Conservation (phyloP, 345 rosid genomes). For the Euclidium syriacum region DNA sequence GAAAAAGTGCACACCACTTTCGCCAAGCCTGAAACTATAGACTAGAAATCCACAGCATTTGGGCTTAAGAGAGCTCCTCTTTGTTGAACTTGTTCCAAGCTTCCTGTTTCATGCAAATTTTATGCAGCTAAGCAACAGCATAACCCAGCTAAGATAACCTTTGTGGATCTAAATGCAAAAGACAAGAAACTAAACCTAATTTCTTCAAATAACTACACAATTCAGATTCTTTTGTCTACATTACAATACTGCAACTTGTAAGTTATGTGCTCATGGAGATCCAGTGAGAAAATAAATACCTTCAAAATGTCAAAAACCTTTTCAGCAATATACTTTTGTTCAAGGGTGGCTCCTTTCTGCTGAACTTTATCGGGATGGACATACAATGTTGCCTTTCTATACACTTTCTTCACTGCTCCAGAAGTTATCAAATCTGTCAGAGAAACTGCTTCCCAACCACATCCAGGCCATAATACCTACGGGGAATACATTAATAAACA, state of each 20-base stretch:
- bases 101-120: constrained; percentile 25
- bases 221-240: not conserved
- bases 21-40: constrained; percentile 10
- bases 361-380: constrained; percentile 99
- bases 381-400: constrained; percentile 70
- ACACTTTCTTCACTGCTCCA: constrained; percentile 77
- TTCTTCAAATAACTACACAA: not conserved
- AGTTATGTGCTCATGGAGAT: constrained; percentile 2
- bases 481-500: constrained; percentile 5
- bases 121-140: not conserved
- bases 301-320: constrained; percentile 94
- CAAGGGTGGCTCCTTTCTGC: constrained; percentile 87
- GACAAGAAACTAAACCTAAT: not conserved
- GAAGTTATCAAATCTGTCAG: constrained; percentile 87
- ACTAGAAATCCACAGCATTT: not conserved
- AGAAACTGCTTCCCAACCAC: constrained; percentile 80
- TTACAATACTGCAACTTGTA: not conserved
- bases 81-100: constrained; percentile 38
- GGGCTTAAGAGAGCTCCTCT: constrained; percentile 33
- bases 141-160: not conserved
- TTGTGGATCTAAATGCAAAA: not conserved
- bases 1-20: not conserved
- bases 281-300: constrained; percentile 37
- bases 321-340: constrained; percentile 87
- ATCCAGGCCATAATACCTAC: constrained; percentile 88